A percentile compares a stretch with the other conserved stretches of the same genome.
These are phyloP conservation scores for Rhododendron williamsianum DNA, from an alignment of 148 eudicot species.

Conservation along the genomic window DNA sequence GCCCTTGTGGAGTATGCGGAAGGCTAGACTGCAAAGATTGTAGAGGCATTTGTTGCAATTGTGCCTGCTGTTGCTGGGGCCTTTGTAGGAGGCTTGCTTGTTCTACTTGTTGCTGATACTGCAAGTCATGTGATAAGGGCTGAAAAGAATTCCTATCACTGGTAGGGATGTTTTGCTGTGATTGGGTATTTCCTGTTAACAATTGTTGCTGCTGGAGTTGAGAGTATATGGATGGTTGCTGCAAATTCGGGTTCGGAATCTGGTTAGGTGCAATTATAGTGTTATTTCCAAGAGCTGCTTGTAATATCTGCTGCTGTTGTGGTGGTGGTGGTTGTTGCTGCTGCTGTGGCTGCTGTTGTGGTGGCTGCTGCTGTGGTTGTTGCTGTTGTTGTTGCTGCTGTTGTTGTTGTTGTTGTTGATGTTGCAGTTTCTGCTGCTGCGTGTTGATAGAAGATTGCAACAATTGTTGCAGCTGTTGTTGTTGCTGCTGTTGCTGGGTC, in stretches of 20 bases:
- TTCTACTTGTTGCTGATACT: conserved; percentile 73
- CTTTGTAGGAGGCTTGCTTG: conserved; percentile 41
- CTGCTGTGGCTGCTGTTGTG: conserved; percentile 23
- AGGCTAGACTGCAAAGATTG: conserved; percentile 48
- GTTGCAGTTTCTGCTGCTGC: conserved; percentile 55
- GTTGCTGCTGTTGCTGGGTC: conserved; percentile 74
- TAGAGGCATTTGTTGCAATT: conserved; percentile 40
- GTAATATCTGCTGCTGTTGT: conserved; percentile 40
- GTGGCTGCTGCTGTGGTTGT: conserved; percentile 25
- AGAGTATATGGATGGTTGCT: conserved; percentile 34
- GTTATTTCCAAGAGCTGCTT: conserved; percentile 37
- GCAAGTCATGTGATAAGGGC: conserved; percentile 55
- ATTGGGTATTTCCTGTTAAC: conserved; percentile 33
- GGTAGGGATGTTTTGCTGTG: conserved; percentile 35
- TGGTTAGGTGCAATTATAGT: conserved; percentile 44
- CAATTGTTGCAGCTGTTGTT: conserved; percentile 46
- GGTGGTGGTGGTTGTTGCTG: conserved; percentile 29
- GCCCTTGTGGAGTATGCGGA: conserved; percentile 46
- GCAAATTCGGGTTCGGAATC: conserved; percentile 41
- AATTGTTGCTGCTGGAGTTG: conserved; percentile 72
- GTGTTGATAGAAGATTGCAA: conserved; percentile 17
- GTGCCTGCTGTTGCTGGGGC: conserved; percentile 53
- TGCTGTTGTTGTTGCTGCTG: conserved; percentile 14
- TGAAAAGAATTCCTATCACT: conserved; percentile 35
- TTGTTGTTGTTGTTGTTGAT: conserved; percentile 26